phyloP scores from a whole-genome alignment of 2,329 filamentous ascomycete genomes.

The Decorospora gaudefroyi region DNA sequence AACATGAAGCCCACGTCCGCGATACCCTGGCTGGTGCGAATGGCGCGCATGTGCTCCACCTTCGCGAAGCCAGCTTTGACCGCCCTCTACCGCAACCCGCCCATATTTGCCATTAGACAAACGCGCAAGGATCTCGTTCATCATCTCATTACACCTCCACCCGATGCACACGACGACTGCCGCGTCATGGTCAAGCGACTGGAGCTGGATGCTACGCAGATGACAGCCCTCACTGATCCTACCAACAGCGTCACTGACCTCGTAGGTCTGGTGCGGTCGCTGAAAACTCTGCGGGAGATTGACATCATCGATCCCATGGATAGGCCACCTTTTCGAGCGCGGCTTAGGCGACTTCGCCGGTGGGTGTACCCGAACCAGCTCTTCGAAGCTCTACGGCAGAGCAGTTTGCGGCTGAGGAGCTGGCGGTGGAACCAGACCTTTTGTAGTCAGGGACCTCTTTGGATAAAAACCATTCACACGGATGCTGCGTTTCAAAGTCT shows the following conservation, averaged over 20 bases:
- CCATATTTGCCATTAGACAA: conserved; percentile 60
- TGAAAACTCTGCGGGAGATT: conserved; percentile 70
- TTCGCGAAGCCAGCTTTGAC: conserved; percentile 75
- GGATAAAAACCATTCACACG: conserved; percentile 55
- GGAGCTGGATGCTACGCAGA: conserved; percentile 67
- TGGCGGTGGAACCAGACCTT: conserved; percentile 63
- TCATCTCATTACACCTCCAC: conserved; percentile 59
- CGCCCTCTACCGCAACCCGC: conserved; percentile 71
- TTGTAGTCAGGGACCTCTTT: conserved; percentile 40
- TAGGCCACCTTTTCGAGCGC: conserved; percentile 65
- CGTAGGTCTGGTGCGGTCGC: conserved; percentile 61
- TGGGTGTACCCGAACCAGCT: conserved; percentile 72
- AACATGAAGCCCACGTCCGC: conserved; percentile 51
- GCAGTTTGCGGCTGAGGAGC: conserved; percentile 52
- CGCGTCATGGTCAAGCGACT: conserved; percentile 71
- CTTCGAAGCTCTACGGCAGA: conserved; percentile 65
- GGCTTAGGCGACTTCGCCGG: conserved; percentile 56
- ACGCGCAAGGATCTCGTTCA: conserved; percentile 53
- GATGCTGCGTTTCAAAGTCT: conserved; percentile 46
- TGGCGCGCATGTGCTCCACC: conserved; percentile 62
- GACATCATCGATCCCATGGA: conserved; percentile 74
- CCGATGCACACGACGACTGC: conserved; percentile 59
- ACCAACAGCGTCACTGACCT: conserved; percentile 61
- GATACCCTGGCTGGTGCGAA: conserved; percentile 66
- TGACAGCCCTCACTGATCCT: conserved; percentile 59